Evolutionary conservation across 768 basidiomycete genomes (phyloP), one percentile per base, ranked within the genome.

Genomic region (Lentinula raphanica): DNA sequence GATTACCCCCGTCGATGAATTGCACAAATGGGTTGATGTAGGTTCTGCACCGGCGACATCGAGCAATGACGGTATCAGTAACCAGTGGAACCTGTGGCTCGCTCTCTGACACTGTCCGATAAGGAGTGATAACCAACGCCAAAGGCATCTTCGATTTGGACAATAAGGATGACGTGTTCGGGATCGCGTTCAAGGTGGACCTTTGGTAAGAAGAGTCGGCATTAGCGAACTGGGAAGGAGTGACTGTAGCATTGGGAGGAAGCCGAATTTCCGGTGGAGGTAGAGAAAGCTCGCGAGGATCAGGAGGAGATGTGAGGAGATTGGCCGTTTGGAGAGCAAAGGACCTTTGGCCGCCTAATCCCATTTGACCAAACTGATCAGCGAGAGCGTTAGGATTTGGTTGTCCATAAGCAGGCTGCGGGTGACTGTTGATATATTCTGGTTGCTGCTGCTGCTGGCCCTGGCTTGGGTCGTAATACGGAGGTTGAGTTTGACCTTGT

Each of bases 1-100:
- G 86, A 72, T 94, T 95, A 29, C 97, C 97, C 56, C 94, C 94
- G 66, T 99, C 97, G 66, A 98, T 92, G 71, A 98, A 98, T 67
- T 94, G 92, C 21, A 97, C 94, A 67, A 90, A 98, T 3, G 96
- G 94, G 68, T 98, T 96, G 72, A 98, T 98, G 74, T 98, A 98
- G 35, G 94, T 89, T 68, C 96, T 85, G 78, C 96, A 98, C 19
- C 96, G 84, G 61, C 96, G 83, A 75, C 96, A 98, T 44, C 96
- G 88, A 42, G 96, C 95, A 66, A 98, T 98, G 44, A 98, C 90
- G 0, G 91, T 93, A 68, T 98, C 96, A 0, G 89, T 85, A 8
- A 98, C 84, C 39, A 98, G 79, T n/a, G 94, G 92, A 21, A 98
- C 92, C 1, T 83, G 80, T 40, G 87, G 85, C 58, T 94, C 88